Evolutionary conservation across 2,329 filamentous ascomycete species (phyloP), one percentile per base, ranked within the genome.

Genomic region (Claviceps pusilla): DNA sequence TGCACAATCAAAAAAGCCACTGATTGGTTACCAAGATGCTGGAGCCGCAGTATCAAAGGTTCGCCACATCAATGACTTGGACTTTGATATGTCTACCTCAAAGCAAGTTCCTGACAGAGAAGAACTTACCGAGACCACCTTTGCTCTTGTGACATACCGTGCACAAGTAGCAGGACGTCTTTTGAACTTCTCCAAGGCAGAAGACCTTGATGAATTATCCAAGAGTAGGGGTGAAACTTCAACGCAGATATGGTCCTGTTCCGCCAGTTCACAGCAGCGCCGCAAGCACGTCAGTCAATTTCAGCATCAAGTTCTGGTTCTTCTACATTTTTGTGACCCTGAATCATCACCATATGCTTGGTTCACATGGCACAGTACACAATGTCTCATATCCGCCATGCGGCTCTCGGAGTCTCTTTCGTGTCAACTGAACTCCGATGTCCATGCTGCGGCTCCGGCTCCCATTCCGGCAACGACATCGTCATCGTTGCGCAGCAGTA

Each of bases 311-410:
- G 43, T 46, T 2, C 49, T 57, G 10, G 16, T 37, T 28, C 54
- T 57, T 19, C n/a, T 58, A 1, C 54, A 51, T 35, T 56, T 58
- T 31, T 58, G 57, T 16, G 54, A 58, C 16, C 57, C 56, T 7
- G 56, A 56, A 42, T 51, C 54, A 1, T 58, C 57, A 10, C 16
- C 48, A 6, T 55, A 57, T 16, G 54, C 57, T 31, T 58, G 56
- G 57, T 56, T 55, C 42, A 57, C 57, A 45, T 57, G 54, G 56
- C 54, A 58, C 28, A 57, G 52, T 51, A 55, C 57, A 3, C 57
- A 57, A 41, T 58, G 54, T 24, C 48, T 56, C n/a, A 50, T 58
- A 5, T 55, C 57, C 28, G 54, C 51, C 10, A 45, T 54, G 35
- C 47, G 56, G 3, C 52, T 56, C 9, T 55, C 54, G 1, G 33